Base-by-base conservation (phyloP, 441 rosid genomes). In the Lepidium campestre region DNA sequence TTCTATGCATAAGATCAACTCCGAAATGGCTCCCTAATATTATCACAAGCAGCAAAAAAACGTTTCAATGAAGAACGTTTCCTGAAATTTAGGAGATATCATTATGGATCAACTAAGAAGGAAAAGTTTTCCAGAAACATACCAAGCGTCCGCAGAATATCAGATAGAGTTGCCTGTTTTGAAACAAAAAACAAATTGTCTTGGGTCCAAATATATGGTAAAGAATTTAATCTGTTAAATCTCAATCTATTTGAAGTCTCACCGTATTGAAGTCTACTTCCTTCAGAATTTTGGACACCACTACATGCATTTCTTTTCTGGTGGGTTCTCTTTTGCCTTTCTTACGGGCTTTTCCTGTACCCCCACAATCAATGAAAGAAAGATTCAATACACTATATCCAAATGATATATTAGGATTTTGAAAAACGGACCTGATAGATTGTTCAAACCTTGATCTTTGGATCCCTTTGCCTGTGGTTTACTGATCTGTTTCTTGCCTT, bases 211-310 rank as follows among this genome's bases (percentile, higher is more conserved):
- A 48, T 15, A 8, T 31, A 48, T 46, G 4, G 39, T 7, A 64
- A 18, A 62, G 7, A 50, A 11, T 45, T 52, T 27, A 54, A 42
- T 56, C 32, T 32, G 41, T 25, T 46, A 32, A 62, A 22, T 70
- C 34, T 19, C 31, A 53, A 39, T 70, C 32, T 50, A 25, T 45
- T 27, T 35, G 45, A 34, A 52, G 57, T 70, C 94, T 77, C 68
- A 94, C 97, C 66, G 97, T 91, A 79, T 89, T 84, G 81, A 94
- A 94, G 82, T 91, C 97, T 62, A 89, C 99, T 85, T 91, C 83
- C 76, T 94, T 89, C 64, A 91, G 82, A 77, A 94, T 86, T 57
- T 83, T 81, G 31, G 83, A 85, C n/a, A 89, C 96, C 60, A 83
- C 91, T 45, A 80, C 84, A 74, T 84, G 92, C 83, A 91, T 71